phyloP scores from a whole-genome alignment of 805 yeast species.

The Wickerhamomyces bisporus region DNA sequence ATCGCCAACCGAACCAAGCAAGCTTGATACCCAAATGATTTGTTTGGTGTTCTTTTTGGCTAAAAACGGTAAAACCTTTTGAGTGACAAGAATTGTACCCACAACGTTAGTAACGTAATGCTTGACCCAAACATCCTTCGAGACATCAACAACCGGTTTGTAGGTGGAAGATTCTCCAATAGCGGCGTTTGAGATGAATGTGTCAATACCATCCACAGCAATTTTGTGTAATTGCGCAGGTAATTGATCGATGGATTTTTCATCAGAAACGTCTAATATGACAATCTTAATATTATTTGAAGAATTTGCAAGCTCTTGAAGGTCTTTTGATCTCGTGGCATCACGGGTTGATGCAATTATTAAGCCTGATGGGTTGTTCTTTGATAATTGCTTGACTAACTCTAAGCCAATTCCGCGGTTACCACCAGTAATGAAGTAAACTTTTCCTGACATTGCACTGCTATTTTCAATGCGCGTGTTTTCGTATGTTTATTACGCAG shows the following conservation, averaged over 20 bases:
- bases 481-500: too few species aligned
- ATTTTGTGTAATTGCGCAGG: conserved; percentile 10
- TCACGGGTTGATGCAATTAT: conserved; percentile 13
- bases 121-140: conserved; percentile 2
- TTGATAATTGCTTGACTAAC: not conserved
- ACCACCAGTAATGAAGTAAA: conserved; percentile 2
- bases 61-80: conserved; percentile 21
- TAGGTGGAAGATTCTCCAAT: conserved; percentile 3
- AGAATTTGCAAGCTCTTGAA: conserved; percentile 6
- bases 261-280: conserved; percentile 18
- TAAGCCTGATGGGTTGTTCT: not conserved
- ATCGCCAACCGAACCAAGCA: conserved; percentile 20
- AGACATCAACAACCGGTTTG: conserved; percentile 1
- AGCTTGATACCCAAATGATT: conserved; percentile 24
- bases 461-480: too few species aligned
- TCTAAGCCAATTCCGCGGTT: conserved; percentile 3
- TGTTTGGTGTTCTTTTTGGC: conserved; percentile 17
- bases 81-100: conserved; percentile 21
- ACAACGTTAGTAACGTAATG: conserved; percentile 20
- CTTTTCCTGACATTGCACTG: too few species aligned
- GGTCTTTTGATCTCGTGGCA: conserved; percentile 8
- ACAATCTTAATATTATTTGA: conserved; percentile 20
- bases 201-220: conserved; percentile 21
- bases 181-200: conserved; percentile 26
- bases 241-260: conserved; percentile 14